Conservation (phyloP, 768 basidiomycete genomes). For the Gymnopilus junonius region DNA sequence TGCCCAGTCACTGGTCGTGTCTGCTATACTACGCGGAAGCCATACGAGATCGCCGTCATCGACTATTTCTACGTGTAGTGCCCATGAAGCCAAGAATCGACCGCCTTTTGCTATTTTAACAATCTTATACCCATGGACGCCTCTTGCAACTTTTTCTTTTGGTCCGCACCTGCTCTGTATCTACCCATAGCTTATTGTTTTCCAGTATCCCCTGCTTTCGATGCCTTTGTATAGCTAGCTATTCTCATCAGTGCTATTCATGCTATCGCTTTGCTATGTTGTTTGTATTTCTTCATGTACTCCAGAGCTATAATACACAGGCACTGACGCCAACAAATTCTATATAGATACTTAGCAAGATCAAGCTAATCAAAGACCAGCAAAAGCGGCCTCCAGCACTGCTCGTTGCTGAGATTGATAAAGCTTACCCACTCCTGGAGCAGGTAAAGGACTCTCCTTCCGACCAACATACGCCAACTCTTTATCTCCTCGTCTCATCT, state of each 20-base stretch:
- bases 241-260: too few species aligned
- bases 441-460: conserved; percentile 74
- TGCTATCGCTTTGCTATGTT: too few species aligned
- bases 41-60: not conserved
- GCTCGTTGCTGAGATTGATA: conserved; percentile 69
- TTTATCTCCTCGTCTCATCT: conserved; percentile 32
- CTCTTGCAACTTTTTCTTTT: too few species aligned
- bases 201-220: too few species aligned
- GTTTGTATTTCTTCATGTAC: too few species aligned
- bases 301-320: not conserved
- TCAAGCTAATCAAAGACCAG: conserved; percentile 1
- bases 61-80: not conserved
- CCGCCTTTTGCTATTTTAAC: too few species aligned
- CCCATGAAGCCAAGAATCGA: too few species aligned
- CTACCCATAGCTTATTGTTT: too few species aligned
- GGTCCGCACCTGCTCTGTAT: too few species aligned
- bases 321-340: too few species aligned
- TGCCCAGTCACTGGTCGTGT: not conserved
- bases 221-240: too few species aligned
- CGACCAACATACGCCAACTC: conserved; percentile 65
- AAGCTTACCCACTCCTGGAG: conserved; percentile 72
- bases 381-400: conserved; percentile 63
- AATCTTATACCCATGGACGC: too few species aligned
- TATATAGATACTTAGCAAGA: not conserved
- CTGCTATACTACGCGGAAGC: not conserved